Base-by-base conservation (phyloP, 2,329 filamentous ascomycete species). In the Ascosphaera aggregata region DNA sequence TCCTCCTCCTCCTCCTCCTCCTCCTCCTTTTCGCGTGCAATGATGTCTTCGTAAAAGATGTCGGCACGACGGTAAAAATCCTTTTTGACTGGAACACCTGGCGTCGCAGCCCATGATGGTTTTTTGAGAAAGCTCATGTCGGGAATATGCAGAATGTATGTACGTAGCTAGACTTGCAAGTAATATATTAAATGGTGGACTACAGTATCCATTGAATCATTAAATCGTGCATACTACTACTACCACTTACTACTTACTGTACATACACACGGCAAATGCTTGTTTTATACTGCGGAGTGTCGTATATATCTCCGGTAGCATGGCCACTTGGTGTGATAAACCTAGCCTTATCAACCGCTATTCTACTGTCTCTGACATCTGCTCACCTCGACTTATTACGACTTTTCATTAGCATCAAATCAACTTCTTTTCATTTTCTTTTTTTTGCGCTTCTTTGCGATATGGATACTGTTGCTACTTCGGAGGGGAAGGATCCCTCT, bases 401-500 rank as follows among this genome's bases (percentile, higher is more conserved):
- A 31, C 34, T 15, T 35, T 7, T n/a, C 5, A 35, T n/a, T 8
- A 16, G 34, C n/a, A 35, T 7, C 34, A 16, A 35, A n/a, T 15
- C 34, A 7, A n/a, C 8, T 16, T 16, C n/a, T 18, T 35, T 35
- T 18, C 7, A 35, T n/a, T 35, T 7, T 35, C 34, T 7, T 5
- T 8, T 15, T 22, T 8, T 15, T 22, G 13, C 15, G 13, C 18
- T 24, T 11, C 9, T 4, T 18, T 4, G 20, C 44, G 57, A 45
- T 43, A 89, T 85, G 80, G 81, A 85, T 61, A 86, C 85, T 64
- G 73, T 71, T 44, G 65, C 66, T 44, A 60, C 61, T 34, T 54
- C 59, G 42, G 81, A 89, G 58, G 79, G 81, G 45, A 86, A 82
- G 58, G 89, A 98, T 57, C 89, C 89, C 3, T 92, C 85, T 9